phyloP scores from a whole-genome alignment of 208 protist genomes.

The Balamuthia mandrillaris region DNA sequence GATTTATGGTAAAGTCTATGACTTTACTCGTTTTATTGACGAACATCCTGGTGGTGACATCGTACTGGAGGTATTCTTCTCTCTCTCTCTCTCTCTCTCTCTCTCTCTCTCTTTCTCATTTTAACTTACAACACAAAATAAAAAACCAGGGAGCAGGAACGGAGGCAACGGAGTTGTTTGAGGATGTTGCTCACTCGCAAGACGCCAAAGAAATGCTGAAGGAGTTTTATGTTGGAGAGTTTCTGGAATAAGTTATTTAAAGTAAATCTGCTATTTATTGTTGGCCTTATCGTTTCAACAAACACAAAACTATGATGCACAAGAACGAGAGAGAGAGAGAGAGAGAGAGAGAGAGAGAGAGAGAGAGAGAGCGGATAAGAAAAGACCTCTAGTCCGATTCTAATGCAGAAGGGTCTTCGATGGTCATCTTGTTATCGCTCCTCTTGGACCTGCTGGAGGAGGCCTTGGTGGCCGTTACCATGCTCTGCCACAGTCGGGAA shows the following conservation, averaged over 20 bases:
- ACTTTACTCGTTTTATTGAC: conserved; percentile 16
- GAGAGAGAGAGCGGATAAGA: too few species aligned
- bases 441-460: too few species aligned
- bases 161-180: conserved; percentile 15
- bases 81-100: background rate
- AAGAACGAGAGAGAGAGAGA: too few species aligned
- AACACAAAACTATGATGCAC: too few species aligned
- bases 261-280: too few species aligned
- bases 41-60: conserved; percentile 32
- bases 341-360: too few species aligned
- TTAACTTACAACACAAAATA: background rate
- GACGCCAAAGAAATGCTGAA: conserved; percentile 22
- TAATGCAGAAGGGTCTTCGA: too few species aligned
- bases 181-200: conserved; percentile 16
- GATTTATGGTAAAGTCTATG: conserved; percentile 23
- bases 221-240: conserved; percentile 1
- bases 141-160: background rate
- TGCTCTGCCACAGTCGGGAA: too few species aligned
- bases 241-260: background rate
- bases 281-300: too few species aligned
- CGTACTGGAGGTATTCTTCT: background rate
- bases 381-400: too few species aligned
- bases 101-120: background rate
- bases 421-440: too few species aligned
- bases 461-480: too few species aligned